Base-by-base conservation (phyloP, 148 eudicot genomes). In the Silene conica region DNA sequence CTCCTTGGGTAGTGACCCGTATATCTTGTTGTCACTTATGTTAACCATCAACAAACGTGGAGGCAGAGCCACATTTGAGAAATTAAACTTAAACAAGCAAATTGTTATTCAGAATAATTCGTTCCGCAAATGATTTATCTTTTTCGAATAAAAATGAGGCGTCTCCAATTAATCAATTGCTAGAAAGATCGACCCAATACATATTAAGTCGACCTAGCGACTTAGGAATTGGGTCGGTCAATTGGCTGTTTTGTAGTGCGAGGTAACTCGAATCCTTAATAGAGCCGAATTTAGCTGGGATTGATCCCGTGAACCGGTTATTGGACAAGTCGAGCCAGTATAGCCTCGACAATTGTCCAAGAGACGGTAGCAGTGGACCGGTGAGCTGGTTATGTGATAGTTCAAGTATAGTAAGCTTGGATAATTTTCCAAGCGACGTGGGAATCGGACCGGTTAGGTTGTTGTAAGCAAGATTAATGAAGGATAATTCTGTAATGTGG, bases 271-370 rank as follows among this genome's bases (percentile, higher is more conserved):
- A 50, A 38, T 69, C 43, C 20, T 25, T 50, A 6, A 69, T 23
- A 0, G 60, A 69, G 12, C 61, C 60, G 6, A 50, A 52, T 11
- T 11, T 26, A 2, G 6, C 25, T 25, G 72, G 72, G 41, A 69
- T 52, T 8, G 60, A 2, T 0, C 72, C 72, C 2, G 5, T 69
- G 14, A 69, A 69, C 12, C 20, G 41, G 9, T 69, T 69, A 25
- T 69, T 69, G 43, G 72, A 69, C 60, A 69, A 10, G 72, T 69
- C 72, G 41, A 69, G 72, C 72, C 72, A 69, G 28, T 69, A 69
- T 23, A 69, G 38, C 41, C 61, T 69, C 72, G 72, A 52, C 20
- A 69, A 7, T 25, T 14, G 45, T 69, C 72, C 72, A 52, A 69
- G 34, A 16, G 60, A 50, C 21, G 72, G 60, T 52, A 69, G 59